Conservation (phyloP, 768 basidiomycete genomes). For the Lentinula sp. region DNA sequence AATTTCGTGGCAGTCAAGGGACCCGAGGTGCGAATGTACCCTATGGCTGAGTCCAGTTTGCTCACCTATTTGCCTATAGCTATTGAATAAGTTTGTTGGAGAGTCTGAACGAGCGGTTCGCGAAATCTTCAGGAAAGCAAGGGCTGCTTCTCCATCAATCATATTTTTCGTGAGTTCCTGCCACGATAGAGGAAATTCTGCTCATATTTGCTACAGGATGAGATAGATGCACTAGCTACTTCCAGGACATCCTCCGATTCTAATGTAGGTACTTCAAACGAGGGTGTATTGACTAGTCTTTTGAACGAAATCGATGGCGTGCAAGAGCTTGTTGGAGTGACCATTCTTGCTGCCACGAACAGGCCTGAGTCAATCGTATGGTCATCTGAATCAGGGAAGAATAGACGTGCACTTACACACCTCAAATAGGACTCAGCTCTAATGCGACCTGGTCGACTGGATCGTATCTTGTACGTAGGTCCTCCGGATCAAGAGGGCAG, state of each 20-base stretch:
- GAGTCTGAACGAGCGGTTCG: slow-evolving; percentile 95
- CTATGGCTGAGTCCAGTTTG: not conserved
- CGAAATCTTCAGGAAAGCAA: slow-evolving; percentile 92
- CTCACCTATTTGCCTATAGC: slow-evolving; percentile 34
- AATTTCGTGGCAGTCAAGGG: slow-evolving; percentile 98
- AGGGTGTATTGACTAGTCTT: slow-evolving; percentile 88
- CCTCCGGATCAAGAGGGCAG: slow-evolving; percentile 79
- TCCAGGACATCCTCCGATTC: slow-evolving; percentile 60
- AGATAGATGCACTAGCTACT: slow-evolving; percentile 90
- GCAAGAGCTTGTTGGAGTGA: slow-evolving; percentile 92
- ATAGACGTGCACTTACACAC: not conserved
- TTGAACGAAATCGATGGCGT: slow-evolving; percentile 99
- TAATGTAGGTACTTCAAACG: slow-evolving; percentile 55
- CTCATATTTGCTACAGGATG: slow-evolving; percentile 55
- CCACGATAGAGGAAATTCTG: not conserved
- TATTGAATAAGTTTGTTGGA: slow-evolving; percentile 94
- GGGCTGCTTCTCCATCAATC: slow-evolving; percentile 91
- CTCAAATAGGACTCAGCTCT: slow-evolving; percentile 78
- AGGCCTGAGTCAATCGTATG: slow-evolving; percentile 86
- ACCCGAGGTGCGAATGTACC: slow-evolving; percentile 64
- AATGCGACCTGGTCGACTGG: slow-evolving; percentile 91
- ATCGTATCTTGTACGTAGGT: slow-evolving; percentile 91
- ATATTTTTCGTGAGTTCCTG: slow-evolving; percentile 80
- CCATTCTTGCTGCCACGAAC: slow-evolving; percentile 93
- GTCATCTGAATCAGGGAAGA: slow-evolving; percentile 11